Evolutionary conservation across 805 yeast genomes (phyloP).

Genomic region (Osmozyma mogii): DNA sequence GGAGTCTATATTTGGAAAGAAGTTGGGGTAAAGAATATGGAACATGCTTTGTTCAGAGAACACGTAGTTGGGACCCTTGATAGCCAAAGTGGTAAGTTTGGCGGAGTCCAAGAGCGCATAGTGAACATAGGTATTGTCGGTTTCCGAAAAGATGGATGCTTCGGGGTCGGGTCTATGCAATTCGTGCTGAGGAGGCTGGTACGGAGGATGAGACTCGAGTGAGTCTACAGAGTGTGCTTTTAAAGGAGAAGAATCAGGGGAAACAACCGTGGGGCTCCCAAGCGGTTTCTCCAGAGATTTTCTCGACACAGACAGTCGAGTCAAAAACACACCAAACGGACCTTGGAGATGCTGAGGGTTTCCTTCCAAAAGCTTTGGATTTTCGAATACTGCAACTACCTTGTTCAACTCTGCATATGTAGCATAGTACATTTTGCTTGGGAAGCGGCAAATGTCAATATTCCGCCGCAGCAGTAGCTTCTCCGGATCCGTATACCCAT

Average conservation of each 20-base stretch:
- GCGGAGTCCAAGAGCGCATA: conserved; percentile 27
- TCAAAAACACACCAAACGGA: too few species aligned
- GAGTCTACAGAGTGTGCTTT: too few species aligned
- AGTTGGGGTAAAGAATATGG: conserved; percentile 37
- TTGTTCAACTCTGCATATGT: conserved; percentile 33
- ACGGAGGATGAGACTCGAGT: too few species aligned
- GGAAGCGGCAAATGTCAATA: conserved; percentile 37
- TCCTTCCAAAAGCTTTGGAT: too few species aligned
- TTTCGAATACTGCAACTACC: conserved; percentile 27
- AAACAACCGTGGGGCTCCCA: too few species aligned
- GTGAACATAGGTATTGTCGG: conserved; percentile 28
- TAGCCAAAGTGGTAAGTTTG: conserved; percentile 31
- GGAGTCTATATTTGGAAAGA: conserved; percentile 34
- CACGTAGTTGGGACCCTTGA: conserved; percentile 31
- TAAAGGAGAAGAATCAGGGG: too few species aligned
- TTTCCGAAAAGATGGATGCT: conserved; percentile 16
- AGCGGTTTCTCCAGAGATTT: too few species aligned
- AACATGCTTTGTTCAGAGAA: conserved; percentile 35
- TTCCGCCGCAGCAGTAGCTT: conserved; percentile 35
- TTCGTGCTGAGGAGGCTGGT: too few species aligned
- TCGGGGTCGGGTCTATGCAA: too few species aligned
- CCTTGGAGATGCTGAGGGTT: too few species aligned
- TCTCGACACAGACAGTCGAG: too few species aligned
- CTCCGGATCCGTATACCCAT: conserved; percentile 15
- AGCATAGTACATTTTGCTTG: conserved; percentile 23